Base-by-base conservation (phyloP, 1,284 basidiomycete species). In the Cryptococcus sp. region DNA sequence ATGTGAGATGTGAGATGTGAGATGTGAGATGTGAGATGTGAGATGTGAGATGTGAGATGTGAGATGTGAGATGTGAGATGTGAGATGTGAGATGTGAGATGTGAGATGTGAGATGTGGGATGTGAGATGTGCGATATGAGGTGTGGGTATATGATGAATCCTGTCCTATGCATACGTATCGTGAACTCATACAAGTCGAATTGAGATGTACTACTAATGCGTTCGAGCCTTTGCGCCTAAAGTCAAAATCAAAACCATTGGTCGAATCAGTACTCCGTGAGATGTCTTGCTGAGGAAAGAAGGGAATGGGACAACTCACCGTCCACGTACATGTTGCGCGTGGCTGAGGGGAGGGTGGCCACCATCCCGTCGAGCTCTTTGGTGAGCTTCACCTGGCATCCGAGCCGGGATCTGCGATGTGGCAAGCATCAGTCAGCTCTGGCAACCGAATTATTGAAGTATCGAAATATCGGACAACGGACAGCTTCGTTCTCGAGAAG, bases 251-350 rank as follows among this genome's bases (percentile, higher is more conserved):
- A n/a, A n/a, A n/a, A n/a, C n/a, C n/a, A n/a, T n/a, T n/a, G 17
- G 22, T 20, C 6, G 50, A 52, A 5, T 49, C 38, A 49, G 2
- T n/a, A n/a, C n/a, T n/a, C n/a, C n/a, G n/a, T n/a, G 40, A 47
- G n/a, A 52, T 39, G 15, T 3, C 20, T 19, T 22, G 27, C 17
- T n/a, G n/a, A n/a, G n/a, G n/a, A 60, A 41, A 16, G 25, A 25
- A 25, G 25, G 25, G 25, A 3, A 25, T 6, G 25, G 38, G 40
- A 61, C 42, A 20, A 79, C 85, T 72, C 65, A 88, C 89, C 91
- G 74, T 93, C 91, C 35, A 96, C 93, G 75, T 93, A 94, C 91
- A 99, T 93, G 80, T 99, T 99, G 72, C 95, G 82, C 35, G 95
- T 99, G 17, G 95, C 94, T 10, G 90, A 84, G 0, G 96, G 96